A percentile compares a stretch with the other conserved stretches of the same genome.
Conservation (phyloP, 768 basidiomycete genomes). For the Suillus bovinus region DNA sequence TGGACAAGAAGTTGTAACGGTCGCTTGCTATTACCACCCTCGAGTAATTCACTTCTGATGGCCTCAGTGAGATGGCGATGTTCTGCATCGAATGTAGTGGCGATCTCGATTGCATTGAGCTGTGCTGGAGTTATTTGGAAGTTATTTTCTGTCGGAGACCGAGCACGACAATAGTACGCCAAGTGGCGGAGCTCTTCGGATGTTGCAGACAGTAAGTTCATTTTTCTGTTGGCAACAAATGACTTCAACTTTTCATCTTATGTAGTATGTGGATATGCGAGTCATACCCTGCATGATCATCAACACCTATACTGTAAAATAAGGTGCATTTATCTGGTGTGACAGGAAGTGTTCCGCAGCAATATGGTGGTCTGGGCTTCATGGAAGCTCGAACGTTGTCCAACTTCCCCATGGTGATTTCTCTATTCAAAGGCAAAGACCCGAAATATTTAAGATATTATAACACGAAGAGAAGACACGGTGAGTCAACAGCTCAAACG, state of each 20-base stretch:
- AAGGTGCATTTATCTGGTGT: not conserved
- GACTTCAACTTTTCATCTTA: not conserved
- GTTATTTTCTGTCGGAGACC: not conserved
- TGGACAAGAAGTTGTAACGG: conserved; percentile 35
- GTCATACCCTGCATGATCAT: conserved; percentile 1
- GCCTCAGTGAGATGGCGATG: conserved; percentile 28
- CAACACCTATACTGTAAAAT: not conserved
- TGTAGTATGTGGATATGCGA: not conserved
- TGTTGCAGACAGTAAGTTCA: conserved; percentile 1
- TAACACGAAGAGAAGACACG: conserved; percentile 1
- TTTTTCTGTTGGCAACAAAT: not conserved
- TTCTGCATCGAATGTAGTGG: conserved; percentile 33
- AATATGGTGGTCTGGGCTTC: conserved; percentile 6
- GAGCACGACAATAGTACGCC: not conserved
- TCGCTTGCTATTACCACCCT: conserved; percentile 30
- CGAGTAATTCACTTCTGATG: conserved; percentile 22
- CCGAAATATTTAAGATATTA: not conserved
- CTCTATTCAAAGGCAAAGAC: not conserved
- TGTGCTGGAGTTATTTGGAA: conserved; percentile 15
- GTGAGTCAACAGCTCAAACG: not conserved
- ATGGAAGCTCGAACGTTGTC: conserved; percentile 7
- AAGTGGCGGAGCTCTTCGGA: not conserved
- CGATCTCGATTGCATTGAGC: conserved; percentile 38
- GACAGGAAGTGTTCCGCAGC: not conserved
- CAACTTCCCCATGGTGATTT: conserved; percentile 3